Evolutionary conservation across 2,329 filamentous ascomycete genomes (phyloP).

Genomic region (Fusarium mangiferae): DNA sequence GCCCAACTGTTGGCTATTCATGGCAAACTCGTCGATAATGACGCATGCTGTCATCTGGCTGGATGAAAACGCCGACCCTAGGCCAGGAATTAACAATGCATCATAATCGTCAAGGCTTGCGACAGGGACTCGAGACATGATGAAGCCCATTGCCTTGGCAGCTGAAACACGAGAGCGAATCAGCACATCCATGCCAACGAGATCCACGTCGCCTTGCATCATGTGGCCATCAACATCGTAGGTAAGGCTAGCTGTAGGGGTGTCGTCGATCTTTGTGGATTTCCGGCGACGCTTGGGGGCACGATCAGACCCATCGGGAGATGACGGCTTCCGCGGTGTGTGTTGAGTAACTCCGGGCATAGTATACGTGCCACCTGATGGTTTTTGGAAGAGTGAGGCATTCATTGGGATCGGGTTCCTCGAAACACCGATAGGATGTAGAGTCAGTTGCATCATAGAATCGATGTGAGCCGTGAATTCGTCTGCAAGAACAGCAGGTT

Average conservation of each 20-base stretch:
- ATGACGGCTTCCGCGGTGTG: constrained; percentile 59
- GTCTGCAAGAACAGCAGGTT: constrained; percentile 71
- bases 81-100: constrained; percentile 69
- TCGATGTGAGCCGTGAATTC: constrained; percentile 82
- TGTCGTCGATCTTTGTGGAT: constrained; percentile 82
- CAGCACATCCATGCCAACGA: constrained; percentile 89
- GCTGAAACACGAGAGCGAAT: constrained; percentile 90
- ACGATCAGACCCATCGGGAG: constrained; percentile 67
- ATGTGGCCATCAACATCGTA: constrained; percentile 98
- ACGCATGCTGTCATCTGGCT: constrained; percentile 87
- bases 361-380: constrained; percentile 86
- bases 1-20: constrained; percentile 60
- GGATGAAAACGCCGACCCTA: constrained; percentile 81
- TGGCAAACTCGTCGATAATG: constrained; percentile 89
- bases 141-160: constrained; percentile 84
- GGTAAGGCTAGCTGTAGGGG: constrained; percentile 69
- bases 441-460: constrained; percentile 82
- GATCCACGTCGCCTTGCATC: constrained; percentile 95
- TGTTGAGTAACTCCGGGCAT: constrained; percentile 57
- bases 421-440: constrained; percentile 92
- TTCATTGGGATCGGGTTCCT: constrained; percentile 95
- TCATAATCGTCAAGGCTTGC: constrained; percentile 72
- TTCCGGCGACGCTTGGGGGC: constrained; percentile 82
- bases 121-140: constrained; percentile 81
- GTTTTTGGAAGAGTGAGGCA: constrained; percentile 86